Evolutionary conservation across 768 basidiomycete species (phyloP).

Genomic region (Suillus brevipes): DNA sequence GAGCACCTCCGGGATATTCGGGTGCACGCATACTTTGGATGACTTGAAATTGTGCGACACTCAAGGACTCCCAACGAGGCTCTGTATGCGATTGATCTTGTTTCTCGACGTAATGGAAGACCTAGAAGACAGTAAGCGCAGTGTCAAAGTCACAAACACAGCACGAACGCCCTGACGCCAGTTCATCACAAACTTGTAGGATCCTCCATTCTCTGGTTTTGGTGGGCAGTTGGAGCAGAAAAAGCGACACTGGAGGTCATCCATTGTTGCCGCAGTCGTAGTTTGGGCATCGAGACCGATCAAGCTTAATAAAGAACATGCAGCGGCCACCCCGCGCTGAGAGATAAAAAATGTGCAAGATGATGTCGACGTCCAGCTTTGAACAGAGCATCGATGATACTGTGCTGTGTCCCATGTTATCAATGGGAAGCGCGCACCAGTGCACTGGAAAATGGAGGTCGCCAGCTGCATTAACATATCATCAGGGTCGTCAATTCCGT

Average conservation of each 20-base stretch:
- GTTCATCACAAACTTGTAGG: background rate
- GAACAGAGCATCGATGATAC: background rate
- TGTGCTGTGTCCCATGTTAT: background rate
- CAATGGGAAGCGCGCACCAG: background rate
- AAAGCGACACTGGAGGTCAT: background rate
- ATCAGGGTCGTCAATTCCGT: background rate
- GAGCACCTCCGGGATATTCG: background rate
- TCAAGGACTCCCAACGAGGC: slow-evolving; percentile 1
- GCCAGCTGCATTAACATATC: background rate
- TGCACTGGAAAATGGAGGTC: slow-evolving; percentile 1
- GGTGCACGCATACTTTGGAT: background rate
- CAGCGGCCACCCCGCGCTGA: background rate
- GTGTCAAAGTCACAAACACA: background rate
- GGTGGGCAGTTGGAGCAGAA: background rate
- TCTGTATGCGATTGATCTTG: background rate
- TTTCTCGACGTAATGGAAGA: background rate
- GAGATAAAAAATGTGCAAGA: background rate
- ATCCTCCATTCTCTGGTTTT: background rate
- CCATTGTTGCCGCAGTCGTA: background rate
- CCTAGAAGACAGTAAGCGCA: background rate
- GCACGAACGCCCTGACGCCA: slow-evolving; percentile 1
- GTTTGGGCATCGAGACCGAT: background rate
- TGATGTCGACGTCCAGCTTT: background rate
- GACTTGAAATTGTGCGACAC: background rate
- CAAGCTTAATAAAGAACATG: background rate